These are phyloP conservation scores for Ceratobasidium papillatum DNA, from an alignment of 1,284 basidiomycete species.

Conservation along the genomic window DNA sequence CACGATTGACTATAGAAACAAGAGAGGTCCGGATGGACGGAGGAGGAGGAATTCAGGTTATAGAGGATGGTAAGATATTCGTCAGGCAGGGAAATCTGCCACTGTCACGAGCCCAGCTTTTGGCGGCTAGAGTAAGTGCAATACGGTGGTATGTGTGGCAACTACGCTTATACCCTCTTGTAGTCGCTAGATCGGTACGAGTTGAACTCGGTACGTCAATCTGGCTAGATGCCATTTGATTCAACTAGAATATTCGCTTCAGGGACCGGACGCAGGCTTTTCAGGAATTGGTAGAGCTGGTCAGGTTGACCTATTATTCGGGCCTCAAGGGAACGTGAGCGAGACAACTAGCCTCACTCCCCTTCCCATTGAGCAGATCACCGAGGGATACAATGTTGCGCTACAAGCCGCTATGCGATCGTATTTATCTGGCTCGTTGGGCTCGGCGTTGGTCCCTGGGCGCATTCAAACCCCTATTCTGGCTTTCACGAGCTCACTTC, in stretches of 20 bases:
- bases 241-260: neutral
- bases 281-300: neutral
- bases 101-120: slow-evolving; percentile 1
- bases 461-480: slow-evolving; percentile 17
- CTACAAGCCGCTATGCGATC: slow-evolving; percentile 35
- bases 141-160: neutral
- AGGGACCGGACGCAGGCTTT: neutral
- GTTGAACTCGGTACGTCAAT: neutral
- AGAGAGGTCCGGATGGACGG: slow-evolving; percentile 36
- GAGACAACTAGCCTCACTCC: neutral
- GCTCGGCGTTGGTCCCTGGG: slow-evolving; percentile 22
- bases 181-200: neutral
- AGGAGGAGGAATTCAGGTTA: slow-evolving; percentile 6
- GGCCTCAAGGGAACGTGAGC: slow-evolving; percentile 6
- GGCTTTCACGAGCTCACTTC: slow-evolving; percentile 32
- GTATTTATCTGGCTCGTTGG: slow-evolving; percentile 19
- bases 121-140: slow-evolving; percentile 6
- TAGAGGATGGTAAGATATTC: slow-evolving; percentile 6
- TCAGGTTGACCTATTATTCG: slow-evolving; percentile 26
- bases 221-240: too few relatives aligned
- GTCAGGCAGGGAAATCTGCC: slow-evolving; percentile 22
- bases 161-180: neutral
- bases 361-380: slow-evolving; percentile 10
- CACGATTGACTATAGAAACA: slow-evolving; percentile 9
- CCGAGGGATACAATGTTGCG: slow-evolving; percentile 19